Percentiles rank a stretch among this genome's conserved stretches.
phyloP scores from a whole-genome alignment of 331 rosid species.

The Rhamnella rubrinervis region DNA sequence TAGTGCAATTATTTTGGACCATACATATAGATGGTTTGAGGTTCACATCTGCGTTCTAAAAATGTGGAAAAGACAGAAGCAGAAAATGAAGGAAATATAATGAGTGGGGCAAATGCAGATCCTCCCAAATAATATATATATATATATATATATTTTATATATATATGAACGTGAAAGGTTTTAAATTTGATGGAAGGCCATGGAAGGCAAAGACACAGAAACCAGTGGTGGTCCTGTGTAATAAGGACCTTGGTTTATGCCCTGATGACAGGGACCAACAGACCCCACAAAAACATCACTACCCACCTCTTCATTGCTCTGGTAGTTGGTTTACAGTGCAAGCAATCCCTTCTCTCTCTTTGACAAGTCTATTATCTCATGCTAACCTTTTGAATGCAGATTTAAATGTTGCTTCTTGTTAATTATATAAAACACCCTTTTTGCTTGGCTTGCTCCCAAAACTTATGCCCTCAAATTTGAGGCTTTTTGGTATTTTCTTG shows the following conservation, averaged over 20 bases:
- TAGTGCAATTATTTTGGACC: too few species aligned
- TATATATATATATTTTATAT: too few species aligned
- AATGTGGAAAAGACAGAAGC: too few species aligned
- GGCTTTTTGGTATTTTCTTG: too few species aligned
- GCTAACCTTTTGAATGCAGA: not conserved
- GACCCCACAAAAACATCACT: constrained; percentile 3
- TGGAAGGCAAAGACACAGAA: not conserved
- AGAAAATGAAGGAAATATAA: too few species aligned
- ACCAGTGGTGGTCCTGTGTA: constrained; percentile 4
- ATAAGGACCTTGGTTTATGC: not conserved
- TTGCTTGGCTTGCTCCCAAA: too few species aligned
- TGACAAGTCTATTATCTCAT: not conserved
- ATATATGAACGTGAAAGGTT: not conserved
- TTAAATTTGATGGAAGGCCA: not conserved
- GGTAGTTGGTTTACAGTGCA: constrained; percentile 2
- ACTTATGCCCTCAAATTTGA: too few species aligned
- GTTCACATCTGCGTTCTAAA: too few species aligned
- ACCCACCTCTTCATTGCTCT: not conserved
- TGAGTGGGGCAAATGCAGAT: not conserved
- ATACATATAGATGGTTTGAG: too few species aligned
- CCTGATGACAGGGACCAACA: not conserved
- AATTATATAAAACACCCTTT: not conserved
- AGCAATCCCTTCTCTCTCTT: constrained; percentile 3
- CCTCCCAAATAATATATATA: not conserved
- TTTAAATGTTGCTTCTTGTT: not conserved